phyloP scores from a whole-genome alignment of 148 eudicot genomes.

The Spergularia bocconei region DNA sequence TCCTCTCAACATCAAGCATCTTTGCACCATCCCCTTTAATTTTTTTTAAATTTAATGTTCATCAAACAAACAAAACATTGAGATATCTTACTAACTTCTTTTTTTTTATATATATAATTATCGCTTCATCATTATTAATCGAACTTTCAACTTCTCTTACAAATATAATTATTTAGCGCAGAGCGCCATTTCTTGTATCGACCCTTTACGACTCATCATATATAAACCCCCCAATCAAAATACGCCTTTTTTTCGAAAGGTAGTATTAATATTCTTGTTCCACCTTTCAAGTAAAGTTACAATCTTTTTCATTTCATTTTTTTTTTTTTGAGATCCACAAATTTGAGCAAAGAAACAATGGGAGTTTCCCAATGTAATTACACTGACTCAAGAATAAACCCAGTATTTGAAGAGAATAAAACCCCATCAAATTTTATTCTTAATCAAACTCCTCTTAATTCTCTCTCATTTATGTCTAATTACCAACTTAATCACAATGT shows the following conservation, averaged over 20 bases:
- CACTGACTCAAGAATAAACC: constrained; percentile 31
- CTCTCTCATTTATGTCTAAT: constrained; percentile 21
- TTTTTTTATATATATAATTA: neutral
- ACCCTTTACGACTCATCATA: too few relatives aligned
- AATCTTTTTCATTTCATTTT: constrained; percentile 24
- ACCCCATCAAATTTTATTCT: constrained; percentile 3
- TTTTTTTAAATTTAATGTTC: neutral
- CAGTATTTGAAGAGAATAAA: constrained; percentile 18
- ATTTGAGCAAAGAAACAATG: constrained; percentile 26
- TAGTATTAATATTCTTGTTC: constrained; percentile 31
- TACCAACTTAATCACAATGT: constrained; percentile 12
- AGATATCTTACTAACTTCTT: neutral
- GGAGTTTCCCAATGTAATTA: constrained; percentile 45
- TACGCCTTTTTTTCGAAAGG: constrained; percentile 1
- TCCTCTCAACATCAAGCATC: constrained; percentile 31
- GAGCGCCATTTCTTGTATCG: too few relatives aligned
- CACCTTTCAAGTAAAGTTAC: constrained; percentile 48
- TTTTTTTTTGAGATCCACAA: constrained; percentile 38
- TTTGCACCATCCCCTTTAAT: constrained; percentile 19
- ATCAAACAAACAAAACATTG: neutral
- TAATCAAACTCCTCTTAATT: constrained; percentile 1
- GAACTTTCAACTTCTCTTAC: neutral
- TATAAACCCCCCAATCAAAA: too few relatives aligned
- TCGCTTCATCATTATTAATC: neutral
- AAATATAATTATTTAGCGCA: neutral